Conservation (phyloP, 495 filamentous ascomycete species). For the Massariosphaeria phaeospora region DNA sequence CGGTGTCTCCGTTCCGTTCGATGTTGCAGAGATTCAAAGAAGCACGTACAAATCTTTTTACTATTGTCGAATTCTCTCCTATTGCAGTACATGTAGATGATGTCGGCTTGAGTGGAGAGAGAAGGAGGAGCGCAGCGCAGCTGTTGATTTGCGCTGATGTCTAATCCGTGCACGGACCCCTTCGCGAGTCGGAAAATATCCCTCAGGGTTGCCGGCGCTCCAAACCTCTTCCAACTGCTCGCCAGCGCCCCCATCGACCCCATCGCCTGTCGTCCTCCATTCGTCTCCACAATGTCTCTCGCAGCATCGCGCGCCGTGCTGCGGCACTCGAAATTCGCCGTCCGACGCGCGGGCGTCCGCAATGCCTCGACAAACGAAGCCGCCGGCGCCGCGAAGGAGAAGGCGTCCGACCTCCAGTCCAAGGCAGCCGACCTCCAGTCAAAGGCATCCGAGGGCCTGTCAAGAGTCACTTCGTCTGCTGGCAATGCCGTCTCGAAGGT, state of each 20-base stretch:
- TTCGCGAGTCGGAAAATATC: too few relatives aligned
- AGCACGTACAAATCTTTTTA: too few relatives aligned
- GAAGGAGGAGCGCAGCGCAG: too few relatives aligned
- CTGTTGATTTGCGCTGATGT: too few relatives aligned
- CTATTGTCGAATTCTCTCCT: too few relatives aligned
- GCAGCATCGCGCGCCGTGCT: constrained; percentile 54
- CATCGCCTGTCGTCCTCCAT: constrained; percentile 24
- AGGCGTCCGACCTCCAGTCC: constrained; percentile 51
- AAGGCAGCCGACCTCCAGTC: constrained; percentile 52
- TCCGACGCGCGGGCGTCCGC: constrained; percentile 53
- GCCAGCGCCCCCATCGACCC: constrained; percentile 10
- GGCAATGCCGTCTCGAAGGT: constrained; percentile 69
- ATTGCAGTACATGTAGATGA: too few relatives aligned
- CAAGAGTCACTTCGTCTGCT: constrained; percentile 72
- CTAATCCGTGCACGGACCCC: too few relatives aligned
- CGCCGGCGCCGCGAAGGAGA: constrained; percentile 58
- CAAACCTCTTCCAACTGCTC: constrained; percentile 19
- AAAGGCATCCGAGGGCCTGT: constrained; percentile 82
- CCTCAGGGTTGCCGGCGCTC: constrained; percentile 5
- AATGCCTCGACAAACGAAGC: constrained; percentile 65
- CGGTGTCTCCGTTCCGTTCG: too few relatives aligned
- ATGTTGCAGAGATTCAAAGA: too few relatives aligned
- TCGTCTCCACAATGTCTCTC: constrained; percentile 42
- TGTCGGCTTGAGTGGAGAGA: too few relatives aligned
- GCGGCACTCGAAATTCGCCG: constrained; percentile 55